Evolutionary conservation across 768 basidiomycete genomes (phyloP), one percentile per base, ranked within the genome.

Genomic region (Collybia sordida): DNA sequence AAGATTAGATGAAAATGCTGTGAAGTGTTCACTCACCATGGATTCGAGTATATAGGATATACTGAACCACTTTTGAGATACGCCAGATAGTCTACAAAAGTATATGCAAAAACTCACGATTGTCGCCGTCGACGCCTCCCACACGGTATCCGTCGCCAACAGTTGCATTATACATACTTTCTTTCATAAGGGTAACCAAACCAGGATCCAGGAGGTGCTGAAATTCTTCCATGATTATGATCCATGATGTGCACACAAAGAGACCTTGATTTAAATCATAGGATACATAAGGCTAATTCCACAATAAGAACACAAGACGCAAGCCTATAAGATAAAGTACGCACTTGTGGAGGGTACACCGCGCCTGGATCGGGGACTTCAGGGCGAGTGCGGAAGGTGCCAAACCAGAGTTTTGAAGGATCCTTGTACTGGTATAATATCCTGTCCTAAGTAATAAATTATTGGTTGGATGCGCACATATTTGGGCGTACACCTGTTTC

Each of bases 81-180:
- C 23, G n/a, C 22, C 18, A 1, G 11, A 15, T 23, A 15, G 7
- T 28, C n/a, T n/a, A n/a, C n/a, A n/a, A n/a, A n/a, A n/a, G 12
- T 25, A 40, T 18, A 12, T 9, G 1, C 22, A 18, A 3, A 7
- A 6, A 52, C 64, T 35, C 39, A 66, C 66, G 42, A 47, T 67
- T 67, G 40, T 67, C 66, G 4, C 57, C 60, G 43, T 67, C 55
- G 22, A 67, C 52, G 3, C 66, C 66, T 1, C 62, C 64, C 21
- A 66, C 62, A 17, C 66, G 59, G 51, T 66, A 66, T 3, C 64
- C 64, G 40, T 67, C 66, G 3, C 66, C 66, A 15, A 67, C 52
- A 4, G 63, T 67, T 12, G 66, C 62, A 47, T 67, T 66, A 45
- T 64, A 67, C 66, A 67, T 64, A 44, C 66, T 67, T 36, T 56